Evolutionary conservation across 2,329 filamentous ascomycete genomes (phyloP).

Genomic region (Aspergillus viridinutans): DNA sequence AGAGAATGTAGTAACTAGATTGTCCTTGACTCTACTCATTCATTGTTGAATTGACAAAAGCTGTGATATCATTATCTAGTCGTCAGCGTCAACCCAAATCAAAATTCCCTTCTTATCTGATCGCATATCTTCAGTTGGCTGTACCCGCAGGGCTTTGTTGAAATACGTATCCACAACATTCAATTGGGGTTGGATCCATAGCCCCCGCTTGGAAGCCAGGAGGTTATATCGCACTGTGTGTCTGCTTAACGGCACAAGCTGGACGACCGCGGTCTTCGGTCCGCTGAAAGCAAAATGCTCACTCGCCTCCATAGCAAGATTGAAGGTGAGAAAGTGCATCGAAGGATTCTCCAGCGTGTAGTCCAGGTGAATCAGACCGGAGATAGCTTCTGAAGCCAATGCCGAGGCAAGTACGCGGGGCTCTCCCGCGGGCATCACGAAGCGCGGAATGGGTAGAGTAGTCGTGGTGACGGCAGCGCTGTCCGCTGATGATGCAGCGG

Average conservation of each 20-base stretch:
- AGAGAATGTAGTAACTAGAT: background rate
- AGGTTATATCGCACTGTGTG: conserved; percentile 70
- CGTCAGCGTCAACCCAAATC: conserved; percentile 42
- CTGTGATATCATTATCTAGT: conserved; percentile 15
- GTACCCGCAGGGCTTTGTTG: conserved; percentile 79
- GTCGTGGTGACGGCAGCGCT: conserved; percentile 56
- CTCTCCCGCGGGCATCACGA: conserved; percentile 76
- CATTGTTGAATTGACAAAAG: background rate
- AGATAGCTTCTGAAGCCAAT: conserved; percentile 27
- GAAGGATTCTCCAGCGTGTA: conserved; percentile 91
- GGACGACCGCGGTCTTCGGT: conserved; percentile 72
- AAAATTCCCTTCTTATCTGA: conserved; percentile 51
- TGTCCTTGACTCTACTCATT: background rate
- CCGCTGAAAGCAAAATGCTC: conserved; percentile 93
- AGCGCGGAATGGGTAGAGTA: conserved; percentile 70
- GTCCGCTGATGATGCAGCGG: conserved; percentile 19
- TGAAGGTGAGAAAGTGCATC: conserved; percentile 90
- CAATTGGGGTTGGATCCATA: conserved; percentile 69
- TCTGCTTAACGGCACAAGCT: conserved; percentile 77
- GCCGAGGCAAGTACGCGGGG: conserved; percentile 69
- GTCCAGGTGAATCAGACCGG: conserved; percentile 45
- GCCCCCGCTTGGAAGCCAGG: conserved; percentile 59
- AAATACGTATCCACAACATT: conserved; percentile 87
- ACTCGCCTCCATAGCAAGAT: conserved; percentile 83
- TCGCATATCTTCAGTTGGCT: conserved; percentile 67